Conservation (phyloP, 75 land plant species). For the Cunninghamia lanceolata region DNA sequence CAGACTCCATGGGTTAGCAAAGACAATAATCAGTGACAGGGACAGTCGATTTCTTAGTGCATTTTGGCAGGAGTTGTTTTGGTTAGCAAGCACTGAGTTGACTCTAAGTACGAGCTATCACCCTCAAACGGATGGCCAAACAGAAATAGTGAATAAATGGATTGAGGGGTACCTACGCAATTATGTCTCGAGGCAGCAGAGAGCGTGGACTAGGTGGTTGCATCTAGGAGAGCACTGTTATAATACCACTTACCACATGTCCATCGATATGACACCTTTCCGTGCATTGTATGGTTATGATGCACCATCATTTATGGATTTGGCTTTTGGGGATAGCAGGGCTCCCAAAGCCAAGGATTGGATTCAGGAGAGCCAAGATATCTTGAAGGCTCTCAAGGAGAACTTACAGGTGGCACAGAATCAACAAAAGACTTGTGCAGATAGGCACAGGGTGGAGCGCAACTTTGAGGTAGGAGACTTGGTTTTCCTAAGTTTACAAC, state of each 20-base stretch:
- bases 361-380: too few species aligned
- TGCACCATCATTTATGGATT: too few species aligned
- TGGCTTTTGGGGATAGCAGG: too few species aligned
- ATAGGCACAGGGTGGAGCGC: not conserved
- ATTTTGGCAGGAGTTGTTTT: not conserved
- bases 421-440: constrained; percentile 6
- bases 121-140: not conserved
- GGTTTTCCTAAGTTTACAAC: not conserved
- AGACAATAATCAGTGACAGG: not conserved
- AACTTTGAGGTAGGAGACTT: not conserved
- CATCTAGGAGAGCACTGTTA: not conserved
- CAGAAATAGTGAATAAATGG: constrained; percentile 2
- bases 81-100: not conserved
- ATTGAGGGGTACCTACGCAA: not conserved
- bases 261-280: too few species aligned
- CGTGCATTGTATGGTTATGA: too few species aligned
- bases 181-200: not conserved
- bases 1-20: not conserved
- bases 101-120: not conserved
- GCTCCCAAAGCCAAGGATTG: too few species aligned
- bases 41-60: not conserved
- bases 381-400: too few species aligned
- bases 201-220: not conserved
- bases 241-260: constrained; percentile 5
- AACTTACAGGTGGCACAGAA: too few species aligned